These are phyloP conservation scores for Pleurotus cornucopiae DNA, from an alignment of 768 basidiomycete species.

Conservation along the genomic window DNA sequence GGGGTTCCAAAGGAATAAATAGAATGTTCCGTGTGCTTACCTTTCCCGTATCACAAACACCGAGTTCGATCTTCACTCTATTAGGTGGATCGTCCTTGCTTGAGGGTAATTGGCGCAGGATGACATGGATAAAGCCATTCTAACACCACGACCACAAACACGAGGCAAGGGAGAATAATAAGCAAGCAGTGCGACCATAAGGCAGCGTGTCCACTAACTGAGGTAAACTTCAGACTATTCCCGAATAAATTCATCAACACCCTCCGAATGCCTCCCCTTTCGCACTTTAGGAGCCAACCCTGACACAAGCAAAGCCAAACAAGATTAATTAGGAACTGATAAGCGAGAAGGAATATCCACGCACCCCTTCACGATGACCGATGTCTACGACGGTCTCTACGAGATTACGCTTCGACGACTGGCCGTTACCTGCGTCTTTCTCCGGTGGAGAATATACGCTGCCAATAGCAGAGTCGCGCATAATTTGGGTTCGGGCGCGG, in stretches of 20 bases:
- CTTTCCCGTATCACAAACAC: constrained; percentile 89
- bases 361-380: constrained; percentile 63
- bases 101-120: constrained; percentile 69
- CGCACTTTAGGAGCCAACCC: constrained; percentile 87
- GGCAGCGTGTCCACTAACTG: constrained; percentile 36
- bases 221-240: constrained; percentile 90
- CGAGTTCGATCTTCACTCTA: constrained; percentile 74
- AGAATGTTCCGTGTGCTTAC: constrained; percentile 25
- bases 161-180: constrained; percentile 1
- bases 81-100: constrained; percentile 47
- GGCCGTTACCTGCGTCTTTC: constrained; percentile 40
- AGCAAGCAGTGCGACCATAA: neutral
- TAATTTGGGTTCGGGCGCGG: constrained; percentile 68
- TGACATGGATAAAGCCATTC: constrained; percentile 86
- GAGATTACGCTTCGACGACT: constrained; percentile 34
- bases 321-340: neutral
- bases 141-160: constrained; percentile 23
- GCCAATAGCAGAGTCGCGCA: constrained; percentile 77
- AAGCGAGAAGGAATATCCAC: constrained; percentile 15
- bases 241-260: constrained; percentile 94
- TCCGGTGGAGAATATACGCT: constrained; percentile 88
- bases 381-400: constrained; percentile 91
- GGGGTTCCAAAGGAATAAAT: no score
- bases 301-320: constrained; percentile 21
- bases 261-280: constrained; percentile 88